Percentiles rank a stretch among this genome's conserved stretches.
phyloP scores from a whole-genome alignment of 1,284 basidiomycete genomes.

The Trichosporon faecale region DNA sequence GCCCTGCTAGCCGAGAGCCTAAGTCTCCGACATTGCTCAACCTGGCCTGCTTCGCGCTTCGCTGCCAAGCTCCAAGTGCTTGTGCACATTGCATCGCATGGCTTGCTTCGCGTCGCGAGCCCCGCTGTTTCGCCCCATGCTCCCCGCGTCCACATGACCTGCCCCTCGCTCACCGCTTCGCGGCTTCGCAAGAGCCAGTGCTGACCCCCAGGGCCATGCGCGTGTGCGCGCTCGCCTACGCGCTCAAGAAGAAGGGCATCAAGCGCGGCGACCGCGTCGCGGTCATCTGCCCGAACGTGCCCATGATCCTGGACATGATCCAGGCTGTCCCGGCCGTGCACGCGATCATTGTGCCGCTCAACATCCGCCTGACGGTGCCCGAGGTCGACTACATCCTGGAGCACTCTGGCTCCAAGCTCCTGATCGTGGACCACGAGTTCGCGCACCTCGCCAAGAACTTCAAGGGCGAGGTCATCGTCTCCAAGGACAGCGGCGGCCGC shows the following conservation, averaged over 20 bases:
- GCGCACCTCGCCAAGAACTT: conserved; percentile 22
- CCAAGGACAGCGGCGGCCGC: conserved; percentile 20
- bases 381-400: conserved; percentile 27
- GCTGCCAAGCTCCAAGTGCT: background rate
- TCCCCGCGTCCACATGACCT: background rate
- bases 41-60: too few relatives aligned
- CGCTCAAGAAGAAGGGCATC: conserved; percentile 67
- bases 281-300: conserved; percentile 50
- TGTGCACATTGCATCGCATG: background rate
- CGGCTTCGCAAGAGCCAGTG: background rate
- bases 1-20: background rate
- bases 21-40: background rate
- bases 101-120: too few relatives aligned
- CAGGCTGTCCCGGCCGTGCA: conserved; percentile 25
- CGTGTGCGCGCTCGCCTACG: conserved; percentile 59
- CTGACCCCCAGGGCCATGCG: conserved; percentile 25
- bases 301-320: conserved; percentile 26
- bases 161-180: too few relatives aligned
- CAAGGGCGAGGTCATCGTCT: conserved; percentile 48
- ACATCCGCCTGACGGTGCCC: conserved; percentile 25
- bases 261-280: conserved; percentile 73
- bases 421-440: conserved; percentile 26
- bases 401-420: conserved; percentile 18
- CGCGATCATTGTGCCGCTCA: conserved; percentile 23
- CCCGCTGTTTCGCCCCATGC: too few relatives aligned